phyloP scores from a whole-genome alignment of 2,329 filamentous ascomycete species.

The Aspergillus viridinutans region DNA sequence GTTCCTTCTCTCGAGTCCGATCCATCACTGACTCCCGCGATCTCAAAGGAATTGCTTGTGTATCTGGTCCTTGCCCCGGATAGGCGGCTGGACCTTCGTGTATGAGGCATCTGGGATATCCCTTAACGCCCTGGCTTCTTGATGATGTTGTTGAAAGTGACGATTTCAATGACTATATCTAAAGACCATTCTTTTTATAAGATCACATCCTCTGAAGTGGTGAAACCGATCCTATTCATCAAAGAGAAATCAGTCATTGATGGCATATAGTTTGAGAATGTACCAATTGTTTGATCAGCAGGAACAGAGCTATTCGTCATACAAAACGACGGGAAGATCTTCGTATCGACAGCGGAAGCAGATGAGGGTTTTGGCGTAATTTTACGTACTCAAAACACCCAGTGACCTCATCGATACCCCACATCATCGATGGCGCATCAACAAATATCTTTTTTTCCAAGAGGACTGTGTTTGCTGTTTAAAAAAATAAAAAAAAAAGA shows the following conservation, averaged over 20 bases:
- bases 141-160: background rate
- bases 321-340: background rate
- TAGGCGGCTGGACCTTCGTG: conserved; percentile 34
- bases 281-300: background rate
- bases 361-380: conserved; percentile 3
- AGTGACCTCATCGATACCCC: background rate
- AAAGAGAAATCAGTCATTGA: background rate
- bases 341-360: background rate
- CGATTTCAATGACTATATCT: background rate
- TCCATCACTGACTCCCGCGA: conserved; percentile 29
- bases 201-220: background rate
- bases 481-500: background rate
- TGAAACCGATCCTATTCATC: background rate
- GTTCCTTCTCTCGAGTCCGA: conserved; percentile 12
- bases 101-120: conserved; percentile 17
- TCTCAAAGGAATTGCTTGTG: conserved; percentile 33
- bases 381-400: background rate
- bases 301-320: background rate
- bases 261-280: background rate
- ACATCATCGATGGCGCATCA: background rate
- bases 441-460: background rate
- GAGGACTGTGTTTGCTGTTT: background rate
- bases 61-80: conserved; percentile 30
- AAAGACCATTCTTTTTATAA: background rate
- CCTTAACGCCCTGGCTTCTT: background rate